Evolutionary conservation across 73 alveolate species (phyloP).

Genomic region (Diophrys appendiculata): DNA sequence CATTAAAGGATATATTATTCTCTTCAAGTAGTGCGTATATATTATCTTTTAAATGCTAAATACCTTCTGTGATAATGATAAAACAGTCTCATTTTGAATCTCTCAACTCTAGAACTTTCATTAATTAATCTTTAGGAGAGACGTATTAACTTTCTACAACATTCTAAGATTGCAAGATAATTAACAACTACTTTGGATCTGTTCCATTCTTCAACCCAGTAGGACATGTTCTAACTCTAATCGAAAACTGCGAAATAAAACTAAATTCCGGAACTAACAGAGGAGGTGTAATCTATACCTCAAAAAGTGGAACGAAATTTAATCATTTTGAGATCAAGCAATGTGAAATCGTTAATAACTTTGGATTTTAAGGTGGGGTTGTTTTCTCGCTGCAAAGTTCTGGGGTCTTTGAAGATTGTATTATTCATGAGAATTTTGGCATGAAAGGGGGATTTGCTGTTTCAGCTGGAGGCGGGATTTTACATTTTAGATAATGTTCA

Average conservation of each 20-base stretch:
- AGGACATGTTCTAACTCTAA: too few relatives aligned
- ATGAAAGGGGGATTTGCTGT: background rate
- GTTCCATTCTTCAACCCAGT: background rate
- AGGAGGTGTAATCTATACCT: constrained; percentile 15
- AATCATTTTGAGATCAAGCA: background rate
- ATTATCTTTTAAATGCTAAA: background rate
- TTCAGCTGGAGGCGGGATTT: background rate
- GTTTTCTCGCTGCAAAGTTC: background rate
- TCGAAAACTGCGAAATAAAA: too few relatives aligned
- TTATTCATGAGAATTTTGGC: background rate
- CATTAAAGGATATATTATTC: background rate
- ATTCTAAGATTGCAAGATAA: background rate
- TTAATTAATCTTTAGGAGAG: background rate
- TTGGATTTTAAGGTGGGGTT: background rate
- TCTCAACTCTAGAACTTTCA: background rate
- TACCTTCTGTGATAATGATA: background rate
- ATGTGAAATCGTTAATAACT: background rate
- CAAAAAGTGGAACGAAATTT: background rate
- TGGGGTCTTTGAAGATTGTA: background rate
- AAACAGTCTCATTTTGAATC: background rate
- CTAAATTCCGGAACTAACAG: background rate
- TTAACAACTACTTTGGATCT: background rate
- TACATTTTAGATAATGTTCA: background rate
- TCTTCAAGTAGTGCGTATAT: background rate
- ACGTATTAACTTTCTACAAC: background rate